Base-by-base conservation (phyloP, 495 filamentous ascomycete genomes). In the Lasiosphaeria hispida region DNA sequence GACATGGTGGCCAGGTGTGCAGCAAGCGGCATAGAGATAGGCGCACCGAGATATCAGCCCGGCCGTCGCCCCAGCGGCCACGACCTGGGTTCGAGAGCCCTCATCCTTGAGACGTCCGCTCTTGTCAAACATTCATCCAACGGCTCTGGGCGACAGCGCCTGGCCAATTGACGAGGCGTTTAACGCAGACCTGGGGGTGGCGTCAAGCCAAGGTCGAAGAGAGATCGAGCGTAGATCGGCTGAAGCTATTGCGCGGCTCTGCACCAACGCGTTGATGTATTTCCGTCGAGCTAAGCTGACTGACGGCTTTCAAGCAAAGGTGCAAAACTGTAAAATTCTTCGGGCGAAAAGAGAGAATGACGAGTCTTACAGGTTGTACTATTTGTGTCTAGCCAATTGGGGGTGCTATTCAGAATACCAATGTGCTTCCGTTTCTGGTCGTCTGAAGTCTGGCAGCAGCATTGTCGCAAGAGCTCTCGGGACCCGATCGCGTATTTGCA, bases 21-120 rank as follows among this genome's bases (percentile, higher is more conserved):
- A 30, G 23, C 23, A 30, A 34, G 47, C 8, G 7, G 36, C 8
- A 9, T 7, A 87, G 88, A 59, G 86, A 87, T 87, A 83, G 57
- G 84, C 86, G 75, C 91, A 97, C 85, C 94, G 86, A 51, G 94
- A 94, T 53, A 97, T 83, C 55, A 98, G 81, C 11, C 94, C 94
- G 48, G 95, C 90, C 54, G 87, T 86, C 13, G 87, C 91, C 61
- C 94, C 94, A 41, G 94, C 93, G 57, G 86, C 71, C 47, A 92
- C 81, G 58, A 93, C 89, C 68, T 97, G 92, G 53, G 81, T 75
- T 68, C 82, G 85, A 58, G 92, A 89, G 75, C 92, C 92, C 87
- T 95, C 90, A 93, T 96, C 88, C 72, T 92, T 92, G 67, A 96
- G 88, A 75, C 85, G 87, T 63, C 83, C 81, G 62, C 52, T 30